phyloP scores from a whole-genome alignment of 345 rosid species.

The Theobroma cacao region DNA sequence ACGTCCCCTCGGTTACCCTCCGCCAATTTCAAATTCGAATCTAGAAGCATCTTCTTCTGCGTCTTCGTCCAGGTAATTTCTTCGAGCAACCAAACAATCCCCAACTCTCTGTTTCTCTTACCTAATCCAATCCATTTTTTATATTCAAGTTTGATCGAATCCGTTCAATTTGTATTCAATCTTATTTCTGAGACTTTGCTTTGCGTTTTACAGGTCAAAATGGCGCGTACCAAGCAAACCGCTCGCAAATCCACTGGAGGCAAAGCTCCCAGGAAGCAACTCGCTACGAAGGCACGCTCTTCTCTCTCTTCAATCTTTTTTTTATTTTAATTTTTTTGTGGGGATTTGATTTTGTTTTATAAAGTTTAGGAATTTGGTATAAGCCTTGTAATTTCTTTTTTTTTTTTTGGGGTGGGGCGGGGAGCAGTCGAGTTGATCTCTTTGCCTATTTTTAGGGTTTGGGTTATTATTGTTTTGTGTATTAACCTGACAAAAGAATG shows the following conservation, averaged over 20 bases:
- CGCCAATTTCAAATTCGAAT: conserved; percentile 2
- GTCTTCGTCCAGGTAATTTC: background rate
- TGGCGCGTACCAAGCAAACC: conserved; percentile 74
- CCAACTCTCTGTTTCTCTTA: background rate
- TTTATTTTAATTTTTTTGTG: background rate
- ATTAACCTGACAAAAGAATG: background rate
- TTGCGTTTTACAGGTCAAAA: conserved; percentile 18
- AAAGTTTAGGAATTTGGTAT: background rate
- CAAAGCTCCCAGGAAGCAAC: conserved; percentile 61
- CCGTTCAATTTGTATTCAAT: background rate
- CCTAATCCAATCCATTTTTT: no score
- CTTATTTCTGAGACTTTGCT: background rate
- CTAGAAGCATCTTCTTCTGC: background rate
- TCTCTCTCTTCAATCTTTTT: background rate
- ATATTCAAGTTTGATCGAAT: no score
- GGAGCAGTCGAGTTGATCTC: background rate
- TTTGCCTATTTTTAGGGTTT: background rate
- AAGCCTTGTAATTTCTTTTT: background rate
- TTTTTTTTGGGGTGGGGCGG: no score
- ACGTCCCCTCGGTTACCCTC: background rate
- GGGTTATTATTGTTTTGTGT: background rate
- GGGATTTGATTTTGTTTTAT: background rate
- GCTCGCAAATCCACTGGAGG: conserved; percentile 66
- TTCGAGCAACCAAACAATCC: background rate
- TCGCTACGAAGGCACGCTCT: conserved; percentile 49